Percentiles rank a stretch among this genome's conserved stretches.
phyloP scores from a whole-genome alignment of 805 yeast species.

The Dipodascopsis tothii region DNA sequence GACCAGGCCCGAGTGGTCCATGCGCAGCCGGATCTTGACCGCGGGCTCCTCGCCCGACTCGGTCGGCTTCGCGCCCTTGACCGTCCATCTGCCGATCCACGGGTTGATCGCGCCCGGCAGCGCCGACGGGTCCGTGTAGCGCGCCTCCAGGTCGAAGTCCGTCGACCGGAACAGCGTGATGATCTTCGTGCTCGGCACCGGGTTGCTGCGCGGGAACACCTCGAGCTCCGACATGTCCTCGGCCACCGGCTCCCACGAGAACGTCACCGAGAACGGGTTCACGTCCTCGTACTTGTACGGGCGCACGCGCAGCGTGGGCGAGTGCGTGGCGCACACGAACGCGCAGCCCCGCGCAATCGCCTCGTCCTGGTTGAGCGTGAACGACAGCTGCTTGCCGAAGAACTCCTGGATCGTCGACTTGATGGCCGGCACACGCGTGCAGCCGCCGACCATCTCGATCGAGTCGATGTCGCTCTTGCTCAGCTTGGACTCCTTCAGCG shows the following conservation, averaged over 20 bases:
- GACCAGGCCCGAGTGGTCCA: constrained; percentile 94
- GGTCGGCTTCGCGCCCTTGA: constrained; percentile 74
- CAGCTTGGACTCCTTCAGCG: constrained; percentile 73
- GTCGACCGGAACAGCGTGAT: constrained; percentile 87
- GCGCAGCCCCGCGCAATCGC: constrained; percentile 99
- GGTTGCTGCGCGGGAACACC: constrained; percentile 91
- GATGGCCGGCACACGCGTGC: constrained; percentile 92
- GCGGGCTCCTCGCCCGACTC: constrained; percentile 69
- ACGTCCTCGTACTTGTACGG: constrained; percentile 97
- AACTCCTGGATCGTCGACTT: constrained; percentile 73
- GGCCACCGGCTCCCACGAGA: constrained; percentile 87
- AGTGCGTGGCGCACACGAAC: constrained; percentile 96
- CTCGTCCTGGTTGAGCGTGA: constrained; percentile 97
- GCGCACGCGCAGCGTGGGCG: constrained; percentile 96
- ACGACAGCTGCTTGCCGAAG: constrained; percentile 78
- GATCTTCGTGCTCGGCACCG: constrained; percentile 90
- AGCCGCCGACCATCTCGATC: constrained; percentile 95
- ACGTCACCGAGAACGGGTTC: constrained; percentile 86
- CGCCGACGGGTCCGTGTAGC: constrained; percentile 65
- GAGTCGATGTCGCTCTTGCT: constrained; percentile 70
- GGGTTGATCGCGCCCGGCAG: constrained; percentile 64
- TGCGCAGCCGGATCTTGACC: constrained; percentile 88
- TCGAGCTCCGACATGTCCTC: constrained; percentile 84
- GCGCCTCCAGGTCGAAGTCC: constrained; percentile 80
- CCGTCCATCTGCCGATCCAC: constrained; percentile 72